Percentiles rank a stretch among this genome's conserved stretches.
Evolutionary conservation across 257 asterid species (phyloP).

Genomic region (Ehretia macrophylla): DNA sequence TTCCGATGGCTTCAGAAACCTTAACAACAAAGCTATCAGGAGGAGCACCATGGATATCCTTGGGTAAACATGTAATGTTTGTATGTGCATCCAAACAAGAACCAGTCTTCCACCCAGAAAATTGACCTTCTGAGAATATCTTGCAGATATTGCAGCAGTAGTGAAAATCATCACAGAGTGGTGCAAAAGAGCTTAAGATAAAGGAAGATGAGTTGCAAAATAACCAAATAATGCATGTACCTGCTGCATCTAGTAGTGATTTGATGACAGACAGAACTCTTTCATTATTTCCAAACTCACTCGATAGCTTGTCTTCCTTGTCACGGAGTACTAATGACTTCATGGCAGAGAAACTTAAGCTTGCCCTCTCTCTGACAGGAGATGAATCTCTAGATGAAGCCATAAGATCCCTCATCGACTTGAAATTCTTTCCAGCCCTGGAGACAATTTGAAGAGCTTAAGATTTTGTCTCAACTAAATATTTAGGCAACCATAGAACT

Average conservation of each 20-base stretch:
- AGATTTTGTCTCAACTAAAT: no score
- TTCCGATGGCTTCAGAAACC: constrained; percentile 89
- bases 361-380: constrained; percentile 92
- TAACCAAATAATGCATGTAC: constrained; percentile 56
- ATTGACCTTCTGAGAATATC: constrained; percentile 88
- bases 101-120: constrained; percentile 43
- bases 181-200: constrained; percentile 19
- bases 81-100: constrained; percentile 42
- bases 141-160: constrained; percentile 65
- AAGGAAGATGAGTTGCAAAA: constrained; percentile 17
- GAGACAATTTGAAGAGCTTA: constrained; percentile 8
- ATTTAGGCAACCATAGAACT: background rate
- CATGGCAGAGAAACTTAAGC: constrained; percentile 85
- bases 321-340: constrained; percentile 89
- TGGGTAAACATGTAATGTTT: constrained; percentile 54
- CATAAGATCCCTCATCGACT: constrained; percentile 77
- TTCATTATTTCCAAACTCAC: constrained; percentile 78
- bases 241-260: constrained; percentile 81
- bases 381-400: constrained; percentile 80
- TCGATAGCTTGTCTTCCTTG: constrained; percentile 70
- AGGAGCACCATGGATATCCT: constrained; percentile 96
- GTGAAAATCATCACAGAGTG: constrained; percentile 56
- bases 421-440: constrained; percentile 62
- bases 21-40: constrained; percentile 79
- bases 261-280: constrained; percentile 66